Evolutionary conservation across 371 early-diverging fungal genomes (phyloP).

Genomic region (Mucor velutinosus): DNA sequence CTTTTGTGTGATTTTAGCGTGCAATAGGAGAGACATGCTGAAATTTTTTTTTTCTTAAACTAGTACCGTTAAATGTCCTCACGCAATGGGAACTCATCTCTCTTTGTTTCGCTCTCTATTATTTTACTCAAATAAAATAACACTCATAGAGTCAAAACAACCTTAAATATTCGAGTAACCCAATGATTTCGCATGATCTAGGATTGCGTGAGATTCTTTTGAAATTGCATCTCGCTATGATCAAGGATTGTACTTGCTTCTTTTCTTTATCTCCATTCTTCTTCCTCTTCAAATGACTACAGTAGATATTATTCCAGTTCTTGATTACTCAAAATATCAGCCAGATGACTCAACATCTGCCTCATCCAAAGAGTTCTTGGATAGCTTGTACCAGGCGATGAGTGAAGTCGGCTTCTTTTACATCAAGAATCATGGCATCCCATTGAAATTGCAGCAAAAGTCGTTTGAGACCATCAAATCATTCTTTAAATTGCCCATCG

Average conservation of each 20-base stretch:
- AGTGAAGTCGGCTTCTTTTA: slow-evolving; percentile 67
- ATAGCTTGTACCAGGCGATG: slow-evolving; percentile 53
- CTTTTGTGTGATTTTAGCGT: neutral
- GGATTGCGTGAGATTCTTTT: slow-evolving; percentile 9
- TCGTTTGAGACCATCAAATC: slow-evolving; percentile 42
- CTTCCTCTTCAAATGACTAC: slow-evolving; percentile 6
- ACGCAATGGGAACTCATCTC: neutral
- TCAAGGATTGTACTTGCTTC: neutral
- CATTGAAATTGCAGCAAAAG: slow-evolving; percentile 35
- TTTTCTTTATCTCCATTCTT: neutral
- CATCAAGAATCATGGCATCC: slow-evolving; percentile 54
- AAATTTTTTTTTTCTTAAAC: neutral
- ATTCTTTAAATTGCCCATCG: slow-evolving; percentile 59
- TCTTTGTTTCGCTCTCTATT: neutral
- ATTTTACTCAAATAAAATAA: slow-evolving; percentile 3
- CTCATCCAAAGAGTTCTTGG: slow-evolving; percentile 40
- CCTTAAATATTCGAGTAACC: neutral
- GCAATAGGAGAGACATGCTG: neutral
- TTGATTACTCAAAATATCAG: slow-evolving; percentile 32
- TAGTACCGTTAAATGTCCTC: slow-evolving; percentile 15
- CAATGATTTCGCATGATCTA: slow-evolving; percentile 8
- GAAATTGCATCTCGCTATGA: neutral
- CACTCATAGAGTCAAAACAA: slow-evolving; percentile 3
- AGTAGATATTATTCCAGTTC: slow-evolving; percentile 22
- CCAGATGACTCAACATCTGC: slow-evolving; percentile 14